Evolutionary conservation across 768 basidiomycete genomes (phyloP), one percentile per base, ranked within the genome.

Genomic region (Gloeopeniophorella convolvens): DNA sequence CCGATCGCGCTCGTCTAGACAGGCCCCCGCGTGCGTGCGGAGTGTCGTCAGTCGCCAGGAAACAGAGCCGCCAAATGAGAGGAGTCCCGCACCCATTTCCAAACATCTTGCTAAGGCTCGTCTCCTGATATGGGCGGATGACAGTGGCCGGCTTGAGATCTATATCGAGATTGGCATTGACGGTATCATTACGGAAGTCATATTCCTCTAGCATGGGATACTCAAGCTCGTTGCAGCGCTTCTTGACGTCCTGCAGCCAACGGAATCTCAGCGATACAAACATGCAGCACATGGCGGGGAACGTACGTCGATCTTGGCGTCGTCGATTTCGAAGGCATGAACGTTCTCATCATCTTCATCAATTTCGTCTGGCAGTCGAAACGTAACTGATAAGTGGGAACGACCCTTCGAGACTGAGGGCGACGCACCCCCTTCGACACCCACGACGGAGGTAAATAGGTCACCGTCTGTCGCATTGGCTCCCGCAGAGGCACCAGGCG

Each of bases 161-260:
- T 50, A 99, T 99, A 63, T 99, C 96, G 37, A 99, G 76, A 67
- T 97, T 95, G 24, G 96, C 80, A 63, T 99, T 99, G 58, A 93
- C 72, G 0, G 89, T 92, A 65, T 99, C 96, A 63, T 98, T 95
- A 35, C 94, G 77, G 74, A 98, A 99, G 67, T 99, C 96, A 63
- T 99, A 99, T 69, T 99, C 96, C 66, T 99, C 96, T 36, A 99
- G 75, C 83, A 97, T 96, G 7, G 96, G 96, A 58, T 94, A 91
- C 63, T 98, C 93, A 32, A 98, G 77, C 59, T 96, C 95, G 61
- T 93, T 93, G 64, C 96, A 98, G 31, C 92, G 84, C 60, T 89
- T 89, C 70, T 98, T 95, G 54, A 99, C 93, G 57, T 89, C 89
- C 91, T 95, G 57, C 51, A 37, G 59, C 44, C 42, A 42, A 42